Conservation (phyloP, 345 rosid species). For the Capsella bursapastoris region DNA sequence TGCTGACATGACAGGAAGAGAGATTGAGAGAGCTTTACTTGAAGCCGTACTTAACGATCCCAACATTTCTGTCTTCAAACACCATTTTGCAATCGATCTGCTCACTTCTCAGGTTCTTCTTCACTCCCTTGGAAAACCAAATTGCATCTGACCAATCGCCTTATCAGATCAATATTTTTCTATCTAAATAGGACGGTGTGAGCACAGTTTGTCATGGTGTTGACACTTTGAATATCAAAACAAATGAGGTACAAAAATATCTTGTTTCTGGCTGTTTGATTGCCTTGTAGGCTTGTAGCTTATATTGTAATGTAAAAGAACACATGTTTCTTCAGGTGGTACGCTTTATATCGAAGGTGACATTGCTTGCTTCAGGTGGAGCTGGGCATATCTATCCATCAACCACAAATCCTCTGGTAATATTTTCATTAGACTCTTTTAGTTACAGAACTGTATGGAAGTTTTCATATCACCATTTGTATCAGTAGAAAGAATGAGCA, state of each 20-base stretch:
- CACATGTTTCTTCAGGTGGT: slow-evolving; percentile 58
- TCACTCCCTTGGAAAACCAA: not conserved
- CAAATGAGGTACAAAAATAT: slow-evolving; percentile 63
- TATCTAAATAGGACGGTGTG: slow-evolving; percentile 64
- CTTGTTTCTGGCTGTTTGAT: slow-evolving; percentile 11
- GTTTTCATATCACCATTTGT: not conserved
- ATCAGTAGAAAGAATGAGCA: slow-evolving; percentile 5
- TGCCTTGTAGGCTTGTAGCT: not conserved
- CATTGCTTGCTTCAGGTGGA: slow-evolving; percentile 96
- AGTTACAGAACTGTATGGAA: slow-evolving; percentile 15
- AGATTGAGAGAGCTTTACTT: slow-evolving; percentile 92
- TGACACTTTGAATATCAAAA: slow-evolving; percentile 83
- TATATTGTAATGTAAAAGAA: slow-evolving; percentile 17
- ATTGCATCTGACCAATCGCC: slow-evolving; percentile 3
- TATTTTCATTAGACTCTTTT: slow-evolving; percentile 28
- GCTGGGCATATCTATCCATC: slow-evolving; percentile 97
- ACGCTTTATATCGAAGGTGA: slow-evolving; percentile 90
- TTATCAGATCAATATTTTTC: slow-evolving; percentile 27
- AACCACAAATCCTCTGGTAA: slow-evolving; percentile 92
- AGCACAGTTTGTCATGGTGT: slow-evolving; percentile 84
- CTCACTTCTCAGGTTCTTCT: slow-evolving; percentile 80
- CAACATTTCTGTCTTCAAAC: slow-evolving; percentile 76
- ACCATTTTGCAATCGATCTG: slow-evolving; percentile 90
- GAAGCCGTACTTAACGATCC: slow-evolving; percentile 81
- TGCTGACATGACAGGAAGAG: slow-evolving; percentile 98